Conservation (phyloP, 345 rosid species). For the Populus deltoides region DNA sequence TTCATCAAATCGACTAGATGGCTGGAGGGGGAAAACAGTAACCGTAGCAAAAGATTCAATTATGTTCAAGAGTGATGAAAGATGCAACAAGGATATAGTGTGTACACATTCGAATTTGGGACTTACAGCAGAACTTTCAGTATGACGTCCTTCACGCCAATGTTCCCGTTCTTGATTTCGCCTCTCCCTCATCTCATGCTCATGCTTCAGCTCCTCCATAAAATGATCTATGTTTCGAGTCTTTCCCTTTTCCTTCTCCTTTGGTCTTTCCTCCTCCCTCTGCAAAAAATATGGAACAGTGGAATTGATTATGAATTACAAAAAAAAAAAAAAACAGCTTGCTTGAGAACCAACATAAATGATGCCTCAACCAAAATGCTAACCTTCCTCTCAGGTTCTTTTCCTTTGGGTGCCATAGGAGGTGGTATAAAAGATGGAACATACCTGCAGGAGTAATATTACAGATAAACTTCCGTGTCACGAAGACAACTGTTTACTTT, state of each 20-base stretch:
- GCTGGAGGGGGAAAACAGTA: constrained; percentile 45
- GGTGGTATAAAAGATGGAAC: constrained; percentile 99
- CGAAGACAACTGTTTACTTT: constrained; percentile 4
- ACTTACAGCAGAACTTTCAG: constrained; percentile 69
- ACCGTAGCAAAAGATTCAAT: constrained; percentile 13
- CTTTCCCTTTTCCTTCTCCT: constrained; percentile 86
- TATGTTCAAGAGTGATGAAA: background rate
- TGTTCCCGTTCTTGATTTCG: constrained; percentile 84
- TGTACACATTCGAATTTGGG: background rate
- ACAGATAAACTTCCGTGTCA: constrained; percentile 41
- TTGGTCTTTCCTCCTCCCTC: constrained; percentile 81
- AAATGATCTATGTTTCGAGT: constrained; percentile 88
- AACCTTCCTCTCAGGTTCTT: constrained; percentile 85
- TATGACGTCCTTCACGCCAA: constrained; percentile 68
- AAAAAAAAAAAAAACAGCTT: background rate
- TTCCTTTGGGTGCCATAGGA: constrained; percentile 84
- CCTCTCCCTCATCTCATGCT: constrained; percentile 95
- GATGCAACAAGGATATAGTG: background rate
- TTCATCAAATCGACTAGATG: constrained; percentile 93
- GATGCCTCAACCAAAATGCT: constrained; percentile 6
- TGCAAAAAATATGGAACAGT: constrained; percentile 24
- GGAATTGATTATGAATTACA: constrained; percentile 10
- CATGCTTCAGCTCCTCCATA: constrained; percentile 98
- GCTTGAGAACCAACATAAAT: background rate
- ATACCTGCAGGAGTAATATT: constrained; percentile 67